phyloP scores from a whole-genome alignment of 345 rosid genomes.

The Cardamine chenopodiifolia region DNA sequence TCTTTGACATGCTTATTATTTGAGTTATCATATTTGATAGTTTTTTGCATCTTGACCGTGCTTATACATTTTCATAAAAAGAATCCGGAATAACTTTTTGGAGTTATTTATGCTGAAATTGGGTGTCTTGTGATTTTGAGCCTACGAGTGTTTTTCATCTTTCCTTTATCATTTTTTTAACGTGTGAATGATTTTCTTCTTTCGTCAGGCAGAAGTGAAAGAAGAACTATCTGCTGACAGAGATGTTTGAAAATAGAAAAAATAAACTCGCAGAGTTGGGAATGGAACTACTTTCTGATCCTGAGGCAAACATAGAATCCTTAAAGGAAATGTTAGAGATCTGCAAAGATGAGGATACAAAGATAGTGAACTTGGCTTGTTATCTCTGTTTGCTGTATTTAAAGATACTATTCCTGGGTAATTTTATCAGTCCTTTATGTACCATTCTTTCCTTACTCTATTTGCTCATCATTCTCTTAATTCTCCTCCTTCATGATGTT shows the following conservation, averaged over 20 bases:
- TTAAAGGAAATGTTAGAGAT: conserved; percentile 76
- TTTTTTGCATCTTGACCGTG: conserved; percentile 18
- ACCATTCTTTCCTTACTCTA: conserved; percentile 1
- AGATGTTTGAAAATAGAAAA: conserved; percentile 65
- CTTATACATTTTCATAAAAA: not conserved
- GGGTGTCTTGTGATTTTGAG: not conserved
- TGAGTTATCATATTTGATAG: conserved; percentile 2
- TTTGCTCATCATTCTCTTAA: conserved; percentile 6
- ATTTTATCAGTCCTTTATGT: conserved; percentile 4
- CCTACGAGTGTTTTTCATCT: not conserved
- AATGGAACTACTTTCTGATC: conserved; percentile 68
- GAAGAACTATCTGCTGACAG: conserved; percentile 84
- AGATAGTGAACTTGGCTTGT: conserved; percentile 68
- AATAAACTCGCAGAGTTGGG: conserved; percentile 84
- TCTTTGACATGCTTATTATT: conserved; percentile 7
- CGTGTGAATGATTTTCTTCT: not conserved
- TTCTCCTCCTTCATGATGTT: not conserved
- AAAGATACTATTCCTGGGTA: conserved; percentile 97
- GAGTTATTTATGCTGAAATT: not conserved
- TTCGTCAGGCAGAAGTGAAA: conserved; percentile 82
- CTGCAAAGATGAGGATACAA: conserved; percentile 60
- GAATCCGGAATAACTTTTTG: not conserved
- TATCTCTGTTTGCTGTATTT: conserved; percentile 89
- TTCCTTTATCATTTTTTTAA: not conserved
- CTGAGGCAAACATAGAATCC: conserved; percentile 71